Conservation (phyloP, 768 basidiomycete species). For the Ephemerocybe angulata region DNA sequence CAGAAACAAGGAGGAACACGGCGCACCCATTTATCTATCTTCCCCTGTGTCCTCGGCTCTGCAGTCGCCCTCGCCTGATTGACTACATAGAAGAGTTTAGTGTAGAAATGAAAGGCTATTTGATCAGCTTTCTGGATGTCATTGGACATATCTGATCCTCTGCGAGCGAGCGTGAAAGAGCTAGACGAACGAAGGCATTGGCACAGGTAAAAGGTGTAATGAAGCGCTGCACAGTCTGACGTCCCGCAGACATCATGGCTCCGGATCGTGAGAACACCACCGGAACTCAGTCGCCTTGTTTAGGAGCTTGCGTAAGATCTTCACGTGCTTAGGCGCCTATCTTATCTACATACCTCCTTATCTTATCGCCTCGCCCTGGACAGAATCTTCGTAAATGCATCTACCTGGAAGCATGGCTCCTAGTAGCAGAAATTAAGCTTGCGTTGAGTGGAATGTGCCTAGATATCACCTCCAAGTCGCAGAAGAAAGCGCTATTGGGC, state of each 20-base stretch:
- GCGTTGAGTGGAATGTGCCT: too few relatives aligned
- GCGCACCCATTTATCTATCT: conserved; percentile 81
- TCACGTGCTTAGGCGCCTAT: too few relatives aligned
- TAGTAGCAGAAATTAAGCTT: too few relatives aligned
- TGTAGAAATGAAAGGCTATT: conserved; percentile 80
- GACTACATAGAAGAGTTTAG: conserved; percentile 75
- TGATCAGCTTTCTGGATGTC: conserved; percentile 70
- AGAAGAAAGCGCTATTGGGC: too few relatives aligned
- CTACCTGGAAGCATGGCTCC: too few relatives aligned
- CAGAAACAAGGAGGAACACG: not conserved
- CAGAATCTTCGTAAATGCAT: too few relatives aligned
- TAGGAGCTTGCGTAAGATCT: not conserved
- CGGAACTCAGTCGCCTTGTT: not conserved
- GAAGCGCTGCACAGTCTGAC: not conserved
- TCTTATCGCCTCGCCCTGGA: too few relatives aligned
- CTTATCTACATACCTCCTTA: too few relatives aligned
- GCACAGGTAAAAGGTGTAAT: not conserved
- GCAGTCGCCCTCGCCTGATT: conserved; percentile 67
- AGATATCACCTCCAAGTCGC: too few relatives aligned
- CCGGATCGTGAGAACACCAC: not conserved
- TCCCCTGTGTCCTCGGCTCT: conserved; percentile 39
- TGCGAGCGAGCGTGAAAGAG: not conserved
- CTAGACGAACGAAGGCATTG: not conserved
- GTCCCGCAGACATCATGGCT: not conserved
- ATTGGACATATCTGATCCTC: conserved; percentile 34